Conservation (phyloP, 2,329 filamentous ascomycete species). For the Fusarium sacchari region DNA sequence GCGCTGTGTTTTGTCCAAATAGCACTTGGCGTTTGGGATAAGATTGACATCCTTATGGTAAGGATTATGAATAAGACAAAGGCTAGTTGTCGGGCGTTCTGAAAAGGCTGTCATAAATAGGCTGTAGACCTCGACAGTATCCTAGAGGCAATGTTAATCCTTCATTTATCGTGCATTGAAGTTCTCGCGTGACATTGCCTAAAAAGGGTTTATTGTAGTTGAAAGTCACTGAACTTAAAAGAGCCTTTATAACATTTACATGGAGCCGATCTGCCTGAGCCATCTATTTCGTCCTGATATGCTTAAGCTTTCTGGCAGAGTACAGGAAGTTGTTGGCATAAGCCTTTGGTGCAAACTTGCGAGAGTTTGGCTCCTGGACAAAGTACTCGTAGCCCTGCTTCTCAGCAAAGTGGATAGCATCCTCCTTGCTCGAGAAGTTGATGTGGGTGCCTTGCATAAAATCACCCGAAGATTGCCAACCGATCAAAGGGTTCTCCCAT, state of each 20-base stretch:
- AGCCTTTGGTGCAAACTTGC: slow-evolving; percentile 85
- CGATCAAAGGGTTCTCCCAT: slow-evolving; percentile 99
- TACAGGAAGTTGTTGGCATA: slow-evolving; percentile 98
- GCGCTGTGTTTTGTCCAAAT: slow-evolving; percentile 15
- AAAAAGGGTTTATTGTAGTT: background rate
- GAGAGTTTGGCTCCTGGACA: slow-evolving; percentile 93
- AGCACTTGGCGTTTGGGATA: slow-evolving; percentile 38
- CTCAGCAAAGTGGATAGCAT: slow-evolving; percentile 93
- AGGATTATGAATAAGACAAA: slow-evolving; percentile 23
- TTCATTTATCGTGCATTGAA: background rate
- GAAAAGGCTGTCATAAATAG: background rate
- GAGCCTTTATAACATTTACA: slow-evolving; percentile 44
- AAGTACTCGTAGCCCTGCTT: slow-evolving; percentile 99
- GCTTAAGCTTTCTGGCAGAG: slow-evolving; percentile 86
- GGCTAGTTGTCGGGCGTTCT: slow-evolving; percentile 32
- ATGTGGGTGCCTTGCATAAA: slow-evolving; percentile 94
- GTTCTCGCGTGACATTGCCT: background rate
- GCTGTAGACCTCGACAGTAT: background rate
- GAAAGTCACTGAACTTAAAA: slow-evolving; percentile 18
- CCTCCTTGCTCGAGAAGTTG: slow-evolving; percentile 92
- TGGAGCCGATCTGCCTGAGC: slow-evolving; percentile 7
- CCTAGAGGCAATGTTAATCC: background rate
- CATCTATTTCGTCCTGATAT: slow-evolving; percentile 79
- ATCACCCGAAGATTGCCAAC: slow-evolving; percentile 96
- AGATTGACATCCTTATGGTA: slow-evolving; percentile 18